These are phyloP conservation scores for Rubia yunnanensis DNA, from an alignment of 257 asterid species.

Conservation along the genomic window DNA sequence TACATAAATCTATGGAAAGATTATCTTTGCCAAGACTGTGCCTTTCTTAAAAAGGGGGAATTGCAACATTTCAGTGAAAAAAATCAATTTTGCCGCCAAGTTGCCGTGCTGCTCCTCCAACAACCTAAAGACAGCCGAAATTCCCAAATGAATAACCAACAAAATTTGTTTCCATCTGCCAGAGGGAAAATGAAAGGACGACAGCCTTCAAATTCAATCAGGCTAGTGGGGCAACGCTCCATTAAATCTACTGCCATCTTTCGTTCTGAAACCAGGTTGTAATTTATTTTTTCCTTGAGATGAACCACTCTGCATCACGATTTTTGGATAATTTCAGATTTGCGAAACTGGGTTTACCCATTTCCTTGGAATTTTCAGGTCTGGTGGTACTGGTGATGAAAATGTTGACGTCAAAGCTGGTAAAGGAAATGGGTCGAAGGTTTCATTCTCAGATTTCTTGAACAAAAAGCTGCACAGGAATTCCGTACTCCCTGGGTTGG, in stretches of 20 bases:
- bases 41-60: background rate
- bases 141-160: background rate
- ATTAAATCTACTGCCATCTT: conserved; percentile 46
- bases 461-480: conserved; percentile 47
- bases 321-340: background rate
- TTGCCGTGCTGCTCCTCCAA: conserved; percentile 1
- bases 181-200: conserved; percentile 25
- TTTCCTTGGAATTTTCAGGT: conserved; percentile 15
- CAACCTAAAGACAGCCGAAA: background rate
- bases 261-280: conserved; percentile 43
- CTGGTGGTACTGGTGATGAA: conserved; percentile 18
- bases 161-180: background rate
- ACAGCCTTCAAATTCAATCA: conserved; percentile 25
- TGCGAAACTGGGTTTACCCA: background rate
- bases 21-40: no score
- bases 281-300: background rate
- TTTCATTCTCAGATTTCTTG: conserved; percentile 61
- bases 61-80: background rate
- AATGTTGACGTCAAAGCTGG: conserved; percentile 23
- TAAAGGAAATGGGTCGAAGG: conserved; percentile 28
- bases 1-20: no score
- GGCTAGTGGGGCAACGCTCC: conserved; percentile 63
- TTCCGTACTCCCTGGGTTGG: conserved; percentile 44
- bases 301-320: background rate
- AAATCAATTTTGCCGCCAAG: conserved; percentile 6